Base-by-base conservation (phyloP, 768 basidiomycete species). In the Kwoniella europaea region DNA sequence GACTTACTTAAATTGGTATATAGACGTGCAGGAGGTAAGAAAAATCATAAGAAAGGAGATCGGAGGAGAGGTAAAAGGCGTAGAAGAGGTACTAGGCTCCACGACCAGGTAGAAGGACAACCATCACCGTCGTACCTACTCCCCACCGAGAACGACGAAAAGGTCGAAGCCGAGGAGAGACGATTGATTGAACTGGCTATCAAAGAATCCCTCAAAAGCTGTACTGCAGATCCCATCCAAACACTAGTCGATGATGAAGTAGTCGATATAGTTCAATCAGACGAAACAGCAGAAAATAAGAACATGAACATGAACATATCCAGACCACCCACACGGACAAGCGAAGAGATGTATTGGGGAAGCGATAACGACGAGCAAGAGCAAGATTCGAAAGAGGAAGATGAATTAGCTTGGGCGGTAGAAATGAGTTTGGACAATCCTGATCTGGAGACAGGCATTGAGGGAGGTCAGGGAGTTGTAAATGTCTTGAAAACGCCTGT, bases 1-100 rank as follows among this genome's bases (percentile, higher is more conserved):
- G 71, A 74, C 29, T 56, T 62, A 18, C 64, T 84, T 3, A 74
- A 78, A 60, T 67, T 84, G 41, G 84, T 84, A 0, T 84, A 84
- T 59, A 72, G 84, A 29, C 66, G 72, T 16, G 76, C 76, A 1
- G 74, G 73, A 0, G 66, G 71, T 9, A 69, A 71, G 62, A 74
- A 62, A 54, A 52, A 69, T 56, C 58, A 35, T 22, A 63, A 73
- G 60, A 65, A 60, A 0, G 52, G 15, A 10, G 67, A 42, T 35
- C 41, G 22, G 10, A 24, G 69, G 41, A 61, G 44, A 54, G 64
- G 43, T 53, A 59, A 60, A 41, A 68, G 64, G 55, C n/a, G 46
- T 22, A 57, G 53, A 60, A 60, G 62, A 22, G 44, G 57, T 16
- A 65, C 53, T 15, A n/a, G 55, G 54, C 15, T 24, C 27, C 43